Evolutionary conservation across 768 basidiomycete species (phyloP), one percentile per base, ranked within the genome.

Genomic region (Clitopilus passeckerianus): DNA sequence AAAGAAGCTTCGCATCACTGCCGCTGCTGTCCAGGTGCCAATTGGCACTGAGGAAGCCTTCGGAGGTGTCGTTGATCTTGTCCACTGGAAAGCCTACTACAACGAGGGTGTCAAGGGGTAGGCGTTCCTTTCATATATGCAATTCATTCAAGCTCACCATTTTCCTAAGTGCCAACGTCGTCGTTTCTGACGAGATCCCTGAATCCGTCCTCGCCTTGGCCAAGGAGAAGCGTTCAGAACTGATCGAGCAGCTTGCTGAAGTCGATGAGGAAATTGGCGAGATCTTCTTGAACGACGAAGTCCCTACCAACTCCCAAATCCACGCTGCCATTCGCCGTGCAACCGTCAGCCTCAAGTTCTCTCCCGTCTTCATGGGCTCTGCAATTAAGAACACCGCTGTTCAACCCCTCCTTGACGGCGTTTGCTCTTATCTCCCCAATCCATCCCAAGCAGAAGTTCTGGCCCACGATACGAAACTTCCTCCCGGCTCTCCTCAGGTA

Each of bases 341-440:
- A 2, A 98, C 97, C 1, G 82, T 93, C 66, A 75, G 80, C 10
- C 86, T 94, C 67, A 93, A 90, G 63, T 98, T 99, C 75, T 91
- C 93, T 0, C 97, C 97, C 0, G 97, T 99, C 57, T 97, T 98
- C 76, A 78, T 98, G 60, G 97, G 97, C 41, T 96, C 95, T 6
- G 97, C 97, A 0, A 89, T 98, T 68, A 98, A 97, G 79, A 99
- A 99, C 72, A 95, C 94, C 7, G 93, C 86, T 37, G 90, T 99
- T 6, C 97, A 99, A 69, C 87, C 93, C 16, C 80, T 98, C 58
- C 80, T 99, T 18, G 95, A 99, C 65, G 96, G 95, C 60, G 90
- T 98, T 18, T 96, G 95, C 68, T 80, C 88, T n/a, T 99, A 98
- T 74, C 84, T 99, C 9, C 93, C 96, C 14, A 90, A 88, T 57